Conservation (phyloP, 2,329 filamentous ascomycete genomes). For the Diplodia sapinea region DNA sequence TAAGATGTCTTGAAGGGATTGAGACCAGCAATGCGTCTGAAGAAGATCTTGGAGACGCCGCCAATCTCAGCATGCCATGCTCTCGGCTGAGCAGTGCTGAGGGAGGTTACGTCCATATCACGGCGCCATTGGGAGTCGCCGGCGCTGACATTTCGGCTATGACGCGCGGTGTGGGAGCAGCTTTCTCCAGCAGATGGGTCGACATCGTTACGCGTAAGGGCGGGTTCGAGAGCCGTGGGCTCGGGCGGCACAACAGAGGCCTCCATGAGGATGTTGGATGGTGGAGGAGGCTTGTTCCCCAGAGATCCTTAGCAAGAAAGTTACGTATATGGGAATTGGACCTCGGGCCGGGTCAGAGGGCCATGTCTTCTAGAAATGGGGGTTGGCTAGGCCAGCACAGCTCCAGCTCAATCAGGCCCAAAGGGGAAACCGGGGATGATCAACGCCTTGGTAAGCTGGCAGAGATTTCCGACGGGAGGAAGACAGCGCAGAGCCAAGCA, state of each 20-base stretch:
- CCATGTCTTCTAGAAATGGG: slow-evolving; percentile 19
- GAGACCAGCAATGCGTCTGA: slow-evolving; percentile 49
- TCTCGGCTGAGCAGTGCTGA: slow-evolving; percentile 44
- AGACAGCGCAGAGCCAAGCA: neutral
- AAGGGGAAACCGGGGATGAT: slow-evolving; percentile 16
- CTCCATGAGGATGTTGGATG: slow-evolving; percentile 25
- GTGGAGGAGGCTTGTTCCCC: neutral
- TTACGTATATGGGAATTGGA: slow-evolving; percentile 18
- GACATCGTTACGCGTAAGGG: slow-evolving; percentile 19
- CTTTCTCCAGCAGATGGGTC: slow-evolving; percentile 7
- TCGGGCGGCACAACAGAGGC: slow-evolving; percentile 28
- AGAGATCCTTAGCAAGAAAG: slow-evolving; percentile 9
- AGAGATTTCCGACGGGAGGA: neutral
- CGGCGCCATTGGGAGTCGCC: slow-evolving; percentile 42
- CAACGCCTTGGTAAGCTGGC: neutral
- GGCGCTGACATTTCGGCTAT: slow-evolving; percentile 35
- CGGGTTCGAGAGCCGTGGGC: slow-evolving; percentile 22
- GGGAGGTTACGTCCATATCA: slow-evolving; percentile 44
- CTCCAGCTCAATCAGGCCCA: neutral
- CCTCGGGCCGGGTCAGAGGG: neutral
- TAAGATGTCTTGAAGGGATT: slow-evolving; percentile 58
- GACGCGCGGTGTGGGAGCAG: slow-evolving; percentile 1
- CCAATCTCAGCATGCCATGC: slow-evolving; percentile 42
- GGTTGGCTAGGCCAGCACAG: slow-evolving; percentile 20
- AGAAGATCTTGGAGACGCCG: slow-evolving; percentile 42